These are phyloP conservation scores for Apiospora marii DNA, from an alignment of 2,329 filamentous ascomycete species.

Conservation along the genomic window DNA sequence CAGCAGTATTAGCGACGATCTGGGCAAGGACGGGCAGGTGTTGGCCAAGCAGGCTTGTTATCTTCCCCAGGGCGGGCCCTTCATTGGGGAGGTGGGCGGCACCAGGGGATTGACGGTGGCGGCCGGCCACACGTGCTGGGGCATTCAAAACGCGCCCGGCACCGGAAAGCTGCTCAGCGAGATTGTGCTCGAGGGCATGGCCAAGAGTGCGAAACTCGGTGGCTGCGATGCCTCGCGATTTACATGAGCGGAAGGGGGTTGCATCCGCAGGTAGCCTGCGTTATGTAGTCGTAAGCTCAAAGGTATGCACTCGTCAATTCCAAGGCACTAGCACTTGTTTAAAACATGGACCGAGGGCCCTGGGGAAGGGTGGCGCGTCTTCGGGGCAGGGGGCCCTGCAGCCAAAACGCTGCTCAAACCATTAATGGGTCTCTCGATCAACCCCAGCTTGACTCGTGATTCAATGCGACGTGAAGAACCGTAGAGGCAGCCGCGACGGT, in stretches of 20 bases:
- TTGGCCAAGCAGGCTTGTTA: conserved; percentile 77
- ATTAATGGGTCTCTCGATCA: not conserved
- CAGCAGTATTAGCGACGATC: conserved; percentile 56
- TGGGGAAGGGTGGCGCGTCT: not conserved
- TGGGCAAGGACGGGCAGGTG: conserved; percentile 64
- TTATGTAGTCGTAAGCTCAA: not conserved
- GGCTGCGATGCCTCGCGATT: conserved; percentile 63
- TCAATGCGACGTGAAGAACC: not conserved
- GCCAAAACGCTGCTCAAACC: conserved; percentile 12
- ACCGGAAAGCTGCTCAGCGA: conserved; percentile 74
- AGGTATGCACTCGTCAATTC: not conserved
- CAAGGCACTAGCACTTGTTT: not conserved
- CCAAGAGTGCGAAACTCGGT: conserved; percentile 63
- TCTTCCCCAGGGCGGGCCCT: conserved; percentile 73
- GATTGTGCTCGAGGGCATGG: conserved; percentile 67
- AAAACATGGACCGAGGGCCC: not conserved
- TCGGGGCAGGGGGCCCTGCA: not conserved
- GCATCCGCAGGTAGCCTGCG: not conserved
- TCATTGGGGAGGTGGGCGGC: conserved; percentile 70
- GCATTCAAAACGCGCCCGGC: conserved; percentile 80
- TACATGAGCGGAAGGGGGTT: conserved; percentile 30
- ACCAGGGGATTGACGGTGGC: conserved; percentile 72
- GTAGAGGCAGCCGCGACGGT: no score
- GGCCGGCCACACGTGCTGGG: conserved; percentile 82
- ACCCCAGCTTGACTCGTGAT: not conserved